Base-by-base conservation (phyloP, 306 rosid genomes). In the Castanea mollissima region DNA sequence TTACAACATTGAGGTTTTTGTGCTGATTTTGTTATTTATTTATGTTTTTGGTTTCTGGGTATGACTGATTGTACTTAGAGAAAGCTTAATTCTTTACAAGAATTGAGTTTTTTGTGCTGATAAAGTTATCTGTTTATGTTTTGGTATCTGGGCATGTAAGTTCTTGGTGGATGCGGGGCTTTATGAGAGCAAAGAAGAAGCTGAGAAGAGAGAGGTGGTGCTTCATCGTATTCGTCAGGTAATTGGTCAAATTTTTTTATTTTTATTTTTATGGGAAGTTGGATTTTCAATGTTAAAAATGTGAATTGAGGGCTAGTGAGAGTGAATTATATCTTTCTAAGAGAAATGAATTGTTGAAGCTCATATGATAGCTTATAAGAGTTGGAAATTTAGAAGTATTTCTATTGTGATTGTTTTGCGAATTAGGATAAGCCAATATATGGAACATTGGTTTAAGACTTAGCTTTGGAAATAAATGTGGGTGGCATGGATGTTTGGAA, bases 201-300 rank as follows among this genome's bases (percentile, higher is more conserved):
- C 91, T 71, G 82, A 83, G 55, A 92, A 82, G 82, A 92, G 97
- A 82, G 90, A 82, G 79, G 87, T 82, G 70, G 91, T 92, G 62
- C 91, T 92, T 69, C 75, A 9, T 19, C 84, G 91, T 27, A 89
- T 91, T 79, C 74, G 84, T 38, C 83, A 79, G 93, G 93, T 91
- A 60, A 74, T 21, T 69, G 1, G 13, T 29, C 29, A 44, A 63
- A 2, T 8, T 7, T 41, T 25, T 51, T 29, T 8, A 67, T 34
- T 21, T 12, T 34, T 31, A 25, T 23, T 38, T 7, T 38, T 38
- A 6, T 18, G 44, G 70, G 41, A 64, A 64, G 44, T 64, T 64
- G 21, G 4, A 64, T 64, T 64, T 63, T 29, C 8, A 16, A 10
- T 16, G 20, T 9, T 64, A 16, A 31, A 64, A 64, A 10, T 23